Percentiles rank a stretch among this genome's conserved stretches.
These are phyloP conservation scores for Cerioporus squamosus DNA, from an alignment of 1,284 basidiomycete species.

Conservation along the genomic window DNA sequence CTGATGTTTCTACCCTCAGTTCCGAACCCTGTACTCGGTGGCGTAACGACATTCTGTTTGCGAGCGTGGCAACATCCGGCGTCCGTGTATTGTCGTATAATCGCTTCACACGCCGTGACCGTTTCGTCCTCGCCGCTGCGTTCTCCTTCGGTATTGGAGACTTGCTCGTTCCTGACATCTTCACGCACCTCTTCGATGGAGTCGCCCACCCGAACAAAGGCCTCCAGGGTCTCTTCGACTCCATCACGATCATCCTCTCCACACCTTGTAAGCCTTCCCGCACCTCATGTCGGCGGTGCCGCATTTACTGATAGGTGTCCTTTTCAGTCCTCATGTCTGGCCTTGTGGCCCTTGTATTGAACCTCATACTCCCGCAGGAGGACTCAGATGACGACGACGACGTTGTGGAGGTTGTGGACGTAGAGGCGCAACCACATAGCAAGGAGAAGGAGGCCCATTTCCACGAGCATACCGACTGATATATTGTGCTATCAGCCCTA, in stretches of 20 bases:
- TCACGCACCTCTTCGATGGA: slow-evolving; percentile 71
- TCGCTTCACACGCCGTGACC: slow-evolving; percentile 70
- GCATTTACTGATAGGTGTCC: slow-evolving; percentile 4
- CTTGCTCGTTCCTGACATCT: slow-evolving; percentile 62
- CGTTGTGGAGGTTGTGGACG: slow-evolving; percentile 32
- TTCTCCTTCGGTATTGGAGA: slow-evolving; percentile 78
- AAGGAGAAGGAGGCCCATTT: slow-evolving; percentile 18
- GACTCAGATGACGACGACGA: slow-evolving; percentile 37
- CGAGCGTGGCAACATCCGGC: slow-evolving; percentile 53
- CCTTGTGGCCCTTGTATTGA: slow-evolving; percentile 67
- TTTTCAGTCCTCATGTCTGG: slow-evolving; percentile 65
- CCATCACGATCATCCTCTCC: slow-evolving; percentile 78
- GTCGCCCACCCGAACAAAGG: slow-evolving; percentile 61
- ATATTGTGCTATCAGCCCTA: neutral
- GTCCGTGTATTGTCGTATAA: slow-evolving; percentile 73
- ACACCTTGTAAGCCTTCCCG: slow-evolving; percentile 68
- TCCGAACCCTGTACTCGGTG: slow-evolving; percentile 83
- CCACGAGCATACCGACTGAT: neutral
- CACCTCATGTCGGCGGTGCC: neutral
- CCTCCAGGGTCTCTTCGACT: slow-evolving; percentile 73
- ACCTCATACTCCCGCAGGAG: slow-evolving; percentile 65
- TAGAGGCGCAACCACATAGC: slow-evolving; percentile 29
- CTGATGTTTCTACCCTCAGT: slow-evolving; percentile 40
- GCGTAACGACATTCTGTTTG: slow-evolving; percentile 81
- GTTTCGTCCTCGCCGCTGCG: slow-evolving; percentile 78